A percentile compares a stretch with the other conserved stretches of the same genome.
Conservation (phyloP, 441 rosid species). For the Populus hybrid region DNA sequence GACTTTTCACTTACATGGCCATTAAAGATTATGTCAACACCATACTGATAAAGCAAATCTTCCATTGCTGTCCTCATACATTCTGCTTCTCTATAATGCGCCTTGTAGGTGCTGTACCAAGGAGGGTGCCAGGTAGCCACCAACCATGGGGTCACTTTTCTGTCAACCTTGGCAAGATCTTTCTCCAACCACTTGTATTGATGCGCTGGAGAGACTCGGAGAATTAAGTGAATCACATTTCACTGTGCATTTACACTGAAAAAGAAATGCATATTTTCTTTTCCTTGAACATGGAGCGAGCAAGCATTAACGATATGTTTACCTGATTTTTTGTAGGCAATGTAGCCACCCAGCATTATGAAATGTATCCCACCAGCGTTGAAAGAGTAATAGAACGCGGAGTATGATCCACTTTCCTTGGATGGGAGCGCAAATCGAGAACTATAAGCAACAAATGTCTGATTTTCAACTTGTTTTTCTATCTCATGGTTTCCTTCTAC, state of each 20-base stretch:
- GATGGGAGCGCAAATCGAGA: constrained; percentile 77
- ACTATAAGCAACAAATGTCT: constrained; percentile 62
- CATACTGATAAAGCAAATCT: constrained; percentile 38
- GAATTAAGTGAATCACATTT: background rate
- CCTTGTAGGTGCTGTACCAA: constrained; percentile 42
- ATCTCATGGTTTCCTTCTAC: constrained; percentile 69
- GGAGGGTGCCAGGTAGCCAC: constrained; percentile 51
- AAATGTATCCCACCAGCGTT: constrained; percentile 91
- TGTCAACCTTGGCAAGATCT: constrained; percentile 36
- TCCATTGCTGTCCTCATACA: constrained; percentile 51
- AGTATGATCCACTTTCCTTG: constrained; percentile 57
- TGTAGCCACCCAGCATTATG: constrained; percentile 67
- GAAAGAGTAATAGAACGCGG: constrained; percentile 77
- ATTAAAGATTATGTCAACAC: constrained; percentile 53
- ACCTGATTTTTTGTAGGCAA: constrained; percentile 55
- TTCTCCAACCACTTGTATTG: constrained; percentile 39
- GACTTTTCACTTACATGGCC: constrained; percentile 46
- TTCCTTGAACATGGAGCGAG: background rate
- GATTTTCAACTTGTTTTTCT: constrained; percentile 53
- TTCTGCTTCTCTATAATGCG: constrained; percentile 51
- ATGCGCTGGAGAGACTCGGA: constrained; percentile 18
- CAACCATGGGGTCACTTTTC: constrained; percentile 43
- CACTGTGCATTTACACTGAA: background rate
- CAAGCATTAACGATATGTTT: background rate
- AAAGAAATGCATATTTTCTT: background rate